Base-by-base conservation (phyloP, 139 green algal genomes). In the Dunaliella primolecta region DNA sequence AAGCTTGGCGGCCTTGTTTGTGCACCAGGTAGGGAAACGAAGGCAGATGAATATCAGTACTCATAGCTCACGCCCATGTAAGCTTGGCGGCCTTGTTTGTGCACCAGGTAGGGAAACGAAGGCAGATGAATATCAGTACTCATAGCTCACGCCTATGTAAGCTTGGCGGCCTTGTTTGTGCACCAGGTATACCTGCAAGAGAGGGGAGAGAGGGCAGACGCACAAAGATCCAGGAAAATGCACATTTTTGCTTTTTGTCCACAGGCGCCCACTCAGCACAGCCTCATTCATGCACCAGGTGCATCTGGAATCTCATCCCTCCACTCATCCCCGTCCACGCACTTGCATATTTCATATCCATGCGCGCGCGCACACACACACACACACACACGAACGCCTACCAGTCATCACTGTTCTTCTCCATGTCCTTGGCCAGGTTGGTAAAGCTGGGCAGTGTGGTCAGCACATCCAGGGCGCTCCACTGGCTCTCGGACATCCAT, bases 371-470 rank as follows among this genome's bases (percentile, higher is more conserved):
- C 46, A 64, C 46, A 64, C 46, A 64, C 46, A 64, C 46, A 64
- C 46, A 64, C 46, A 64, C 46, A 64, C 46, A 64, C 46, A 64
- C 46, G 15, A 7, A 64, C 71, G 71, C 71, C 27, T 21, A 78
- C 94, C 94, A 97, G 80, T 96, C 91, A 78, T 96, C 93, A 37
- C 83, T 92, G 81, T 89, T 92, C 91, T 97, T 97, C 88, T 97
- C 94, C 88, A 97, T 94, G 83, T 96, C 93, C 85, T 95, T 95
- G 77, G 94, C 81, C 32, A 97, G 86, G 74, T 86, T 89, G 72
- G 35, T 83, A 36, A 95, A 96, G 46, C 81, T 84, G 31, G 89
- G 86, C 75, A 95, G 81, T 21, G 87, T 90, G 70, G 91, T 93
- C 36, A 97, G 86, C 25, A 91, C 90, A 81, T 95, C 91, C 32